These are phyloP conservation scores for Suillus weaverae DNA, from an alignment of 768 basidiomycete species.

Conservation along the genomic window DNA sequence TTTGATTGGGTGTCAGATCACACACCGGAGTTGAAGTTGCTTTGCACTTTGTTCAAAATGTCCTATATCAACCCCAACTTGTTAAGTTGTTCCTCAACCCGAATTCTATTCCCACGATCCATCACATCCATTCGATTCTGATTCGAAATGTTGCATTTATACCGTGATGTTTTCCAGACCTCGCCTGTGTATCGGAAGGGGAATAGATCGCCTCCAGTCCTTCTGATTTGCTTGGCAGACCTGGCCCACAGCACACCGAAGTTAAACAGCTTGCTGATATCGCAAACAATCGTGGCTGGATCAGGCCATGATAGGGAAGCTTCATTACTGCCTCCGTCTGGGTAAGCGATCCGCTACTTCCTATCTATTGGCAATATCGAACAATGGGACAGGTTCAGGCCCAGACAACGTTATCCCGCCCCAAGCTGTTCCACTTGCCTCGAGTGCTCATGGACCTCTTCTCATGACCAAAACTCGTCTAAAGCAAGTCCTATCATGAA, in stretches of 20 bases:
- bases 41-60: not conserved
- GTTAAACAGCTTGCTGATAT: not conserved
- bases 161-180: not conserved
- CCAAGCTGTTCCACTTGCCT: slow-evolving; percentile 27
- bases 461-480: slow-evolving; percentile 26
- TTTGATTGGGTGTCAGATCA: not conserved
- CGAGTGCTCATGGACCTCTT: slow-evolving; percentile 24
- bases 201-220: not conserved
- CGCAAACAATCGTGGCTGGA: not conserved
- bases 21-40: not conserved
- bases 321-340: slow-evolving; percentile 27
- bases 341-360: slow-evolving; percentile 15
- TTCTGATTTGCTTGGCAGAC: not conserved
- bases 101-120: too few relatives aligned
- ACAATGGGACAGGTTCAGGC: slow-evolving; percentile 26
- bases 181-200: not conserved
- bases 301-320: slow-evolving; percentile 9
- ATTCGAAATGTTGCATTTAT: not conserved
- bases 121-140: not conserved
- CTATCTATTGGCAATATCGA: not conserved
- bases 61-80: not conserved
- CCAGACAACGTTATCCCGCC: slow-evolving; percentile 29
- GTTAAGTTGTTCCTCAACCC: not conserved
- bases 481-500: slow-evolving; percentile 11
- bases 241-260: not conserved